phyloP scores from a whole-genome alignment of 2,329 filamentous ascomycete species.

The Fulvia fulva region DNA sequence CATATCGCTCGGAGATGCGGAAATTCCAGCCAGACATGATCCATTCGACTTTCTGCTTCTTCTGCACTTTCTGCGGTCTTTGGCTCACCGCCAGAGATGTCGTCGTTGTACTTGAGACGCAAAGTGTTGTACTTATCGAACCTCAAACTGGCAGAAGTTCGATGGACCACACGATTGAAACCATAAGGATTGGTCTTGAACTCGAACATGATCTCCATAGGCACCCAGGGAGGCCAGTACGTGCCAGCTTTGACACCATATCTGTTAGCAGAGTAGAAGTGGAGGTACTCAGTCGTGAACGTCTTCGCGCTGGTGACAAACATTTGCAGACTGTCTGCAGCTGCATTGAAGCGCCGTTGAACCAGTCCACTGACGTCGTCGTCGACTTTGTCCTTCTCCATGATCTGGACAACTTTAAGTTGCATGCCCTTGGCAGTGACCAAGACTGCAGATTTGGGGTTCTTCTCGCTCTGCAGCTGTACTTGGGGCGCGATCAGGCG shows the following conservation, averaged over 20 bases:
- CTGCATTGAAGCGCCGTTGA: slow-evolving; percentile 86
- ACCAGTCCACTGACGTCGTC: slow-evolving; percentile 94
- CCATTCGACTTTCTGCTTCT: slow-evolving; percentile 67
- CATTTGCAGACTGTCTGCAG: slow-evolving; percentile 97
- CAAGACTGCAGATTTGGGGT: slow-evolving; percentile 93
- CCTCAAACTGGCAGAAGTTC: slow-evolving; percentile 87
- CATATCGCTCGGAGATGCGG: slow-evolving; percentile 91
- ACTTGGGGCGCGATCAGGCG: slow-evolving; percentile 96
- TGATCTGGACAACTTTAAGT: slow-evolving; percentile 93
- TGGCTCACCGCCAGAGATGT: slow-evolving; percentile 64
- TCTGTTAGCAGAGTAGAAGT: slow-evolving; percentile 89
- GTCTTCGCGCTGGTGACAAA: slow-evolving; percentile 95
- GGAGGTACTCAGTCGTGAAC: slow-evolving; percentile 76
- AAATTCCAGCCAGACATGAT: slow-evolving; percentile 96
- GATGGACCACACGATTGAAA: slow-evolving; percentile 96
- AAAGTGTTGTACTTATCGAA: slow-evolving; percentile 99
- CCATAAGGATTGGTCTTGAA: slow-evolving; percentile 91
- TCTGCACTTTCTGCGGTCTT: slow-evolving; percentile 41
- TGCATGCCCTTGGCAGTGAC: slow-evolving; percentile 97
- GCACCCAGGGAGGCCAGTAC: slow-evolving; percentile 96
- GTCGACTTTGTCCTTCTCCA: slow-evolving; percentile 89
- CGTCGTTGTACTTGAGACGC: slow-evolving; percentile 94
- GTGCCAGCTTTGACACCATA: slow-evolving; percentile 83
- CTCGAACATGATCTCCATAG: slow-evolving; percentile 97
- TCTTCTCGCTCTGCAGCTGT: slow-evolving; percentile 97